A percentile compares a stretch with the other conserved stretches of the same genome.
These are phyloP conservation scores for Oryza australiensis DNA, from an alignment of 176 grass and related monocot species.

Conservation along the genomic window DNA sequence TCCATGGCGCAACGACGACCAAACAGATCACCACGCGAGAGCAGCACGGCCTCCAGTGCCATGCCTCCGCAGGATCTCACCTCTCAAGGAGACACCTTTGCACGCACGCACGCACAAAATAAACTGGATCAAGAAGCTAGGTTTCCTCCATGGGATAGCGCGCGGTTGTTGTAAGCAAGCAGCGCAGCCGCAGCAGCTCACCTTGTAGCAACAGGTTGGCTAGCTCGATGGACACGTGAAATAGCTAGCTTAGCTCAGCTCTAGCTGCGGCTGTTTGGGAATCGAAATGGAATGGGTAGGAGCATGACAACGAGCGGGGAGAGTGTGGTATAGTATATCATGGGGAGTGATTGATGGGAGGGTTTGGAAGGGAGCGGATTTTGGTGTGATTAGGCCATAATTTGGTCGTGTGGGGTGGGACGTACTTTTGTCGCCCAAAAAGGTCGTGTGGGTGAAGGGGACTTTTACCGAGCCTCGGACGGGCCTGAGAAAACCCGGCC, in stretches of 20 bases:
- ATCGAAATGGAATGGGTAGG: constrained; percentile 27
- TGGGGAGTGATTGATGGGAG: constrained; percentile 31
- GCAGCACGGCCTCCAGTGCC: constrained; percentile 83
- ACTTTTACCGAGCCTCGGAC: neutral
- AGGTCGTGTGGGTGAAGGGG: neutral
- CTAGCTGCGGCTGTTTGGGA: constrained; percentile 15
- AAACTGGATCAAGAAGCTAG: constrained; percentile 4
- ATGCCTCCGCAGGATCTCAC: constrained; percentile 40
- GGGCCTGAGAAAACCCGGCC: neutral
- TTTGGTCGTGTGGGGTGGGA: constrained; percentile 44
- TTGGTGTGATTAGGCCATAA: constrained; percentile 64
- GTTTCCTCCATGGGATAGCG: constrained; percentile 30
- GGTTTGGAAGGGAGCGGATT: constrained; percentile 49
- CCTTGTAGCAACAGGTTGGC: constrained; percentile 35
- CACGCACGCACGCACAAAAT: neutral
- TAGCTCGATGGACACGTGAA: constrained; percentile 34
- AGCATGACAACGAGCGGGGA: neutral
- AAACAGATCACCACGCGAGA: constrained; percentile 50
- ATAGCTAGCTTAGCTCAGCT: constrained; percentile 1
- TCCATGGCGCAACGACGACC: constrained; percentile 51
- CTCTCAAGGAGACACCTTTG: neutral
- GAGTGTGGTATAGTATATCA: neutral
- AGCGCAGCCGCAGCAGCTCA: neutral
- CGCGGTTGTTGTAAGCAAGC: constrained; percentile 13
- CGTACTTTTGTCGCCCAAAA: constrained; percentile 27